Conservation (phyloP, 2,329 filamentous ascomycete species). For the Zymoseptoria tritici region DNA sequence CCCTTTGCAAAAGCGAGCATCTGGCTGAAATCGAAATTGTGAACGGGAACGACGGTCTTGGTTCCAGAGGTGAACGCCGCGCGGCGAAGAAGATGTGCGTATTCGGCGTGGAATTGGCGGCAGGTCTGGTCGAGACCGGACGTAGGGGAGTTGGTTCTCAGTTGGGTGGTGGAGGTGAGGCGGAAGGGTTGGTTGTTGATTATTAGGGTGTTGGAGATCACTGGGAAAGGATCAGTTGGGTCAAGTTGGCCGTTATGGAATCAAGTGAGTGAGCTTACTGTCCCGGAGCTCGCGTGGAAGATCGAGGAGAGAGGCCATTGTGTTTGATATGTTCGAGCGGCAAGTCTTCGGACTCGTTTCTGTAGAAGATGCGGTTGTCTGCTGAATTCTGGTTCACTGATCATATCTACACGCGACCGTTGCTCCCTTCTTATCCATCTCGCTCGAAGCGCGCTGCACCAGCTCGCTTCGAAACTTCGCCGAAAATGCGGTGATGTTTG, state of each 20-base stretch:
- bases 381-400: neutral
- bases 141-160: neutral
- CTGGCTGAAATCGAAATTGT: slow-evolving; percentile 14
- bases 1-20: slow-evolving; percentile 10
- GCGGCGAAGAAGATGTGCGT: slow-evolving; percentile 9
- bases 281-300: slow-evolving; percentile 16
- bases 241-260: neutral
- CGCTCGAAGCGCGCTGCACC: neutral
- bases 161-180: slow-evolving; percentile 4
- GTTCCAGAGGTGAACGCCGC: slow-evolving; percentile 13
- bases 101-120: slow-evolving; percentile 13
- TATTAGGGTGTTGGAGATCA: slow-evolving; percentile 14
- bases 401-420: neutral
- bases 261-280: slow-evolving; percentile 3
- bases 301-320: slow-evolving; percentile 12
- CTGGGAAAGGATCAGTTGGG: slow-evolving; percentile 2
- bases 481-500: neutral
- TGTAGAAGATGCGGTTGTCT: neutral
- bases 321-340: too few relatives aligned
- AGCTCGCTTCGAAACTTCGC: neutral
- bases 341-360: too few relatives aligned
- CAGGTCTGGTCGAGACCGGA: slow-evolving; percentile 8
- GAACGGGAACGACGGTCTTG: slow-evolving; percentile 8
- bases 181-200: slow-evolving; percentile 13
- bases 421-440: neutral